Evolutionary conservation across 192 early-diverging fungal genomes (phyloP).

Genomic region (Chytriomyces confervae): DNA sequence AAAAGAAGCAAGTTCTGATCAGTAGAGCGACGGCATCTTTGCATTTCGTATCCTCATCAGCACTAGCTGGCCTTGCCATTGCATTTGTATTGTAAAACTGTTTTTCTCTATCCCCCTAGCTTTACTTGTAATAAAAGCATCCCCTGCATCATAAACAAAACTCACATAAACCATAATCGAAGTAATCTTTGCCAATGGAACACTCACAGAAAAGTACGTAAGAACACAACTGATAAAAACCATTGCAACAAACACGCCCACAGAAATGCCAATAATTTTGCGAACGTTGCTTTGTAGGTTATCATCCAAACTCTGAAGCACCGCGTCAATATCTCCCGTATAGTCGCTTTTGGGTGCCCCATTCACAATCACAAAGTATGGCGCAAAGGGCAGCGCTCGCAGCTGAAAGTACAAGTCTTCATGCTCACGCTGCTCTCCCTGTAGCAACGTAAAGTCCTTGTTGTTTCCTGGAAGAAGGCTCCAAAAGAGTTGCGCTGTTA

Average conservation of each 20-base stretch:
- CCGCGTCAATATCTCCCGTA: conserved; percentile 19
- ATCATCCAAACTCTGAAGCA: background rate
- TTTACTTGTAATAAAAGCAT: too few species aligned
- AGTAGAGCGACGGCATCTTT: too few species aligned
- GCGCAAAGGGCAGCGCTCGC: background rate
- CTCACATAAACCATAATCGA: conserved; percentile 1
- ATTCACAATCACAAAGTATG: conserved; percentile 16
- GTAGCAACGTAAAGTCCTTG: too few species aligned
- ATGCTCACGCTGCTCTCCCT: too few species aligned
- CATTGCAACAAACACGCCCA: conserved; percentile 7
- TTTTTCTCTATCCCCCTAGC: too few species aligned
- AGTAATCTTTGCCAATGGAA: conserved; percentile 8
- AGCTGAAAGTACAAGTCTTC: background rate
- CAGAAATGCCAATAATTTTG: background rate
- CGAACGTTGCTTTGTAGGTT: background rate
- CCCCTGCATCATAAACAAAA: background rate
- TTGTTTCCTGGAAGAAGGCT: too few species aligned
- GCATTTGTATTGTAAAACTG: too few species aligned
- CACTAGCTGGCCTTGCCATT: too few species aligned
- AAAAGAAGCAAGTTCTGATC: too few species aligned
- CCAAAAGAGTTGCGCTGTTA: too few species aligned
- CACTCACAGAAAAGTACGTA: conserved; percentile 1
- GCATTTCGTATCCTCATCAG: too few species aligned
- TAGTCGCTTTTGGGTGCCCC: conserved; percentile 13
- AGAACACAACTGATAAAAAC: background rate